A percentile compares a stretch with the other conserved stretches of the same genome.
These are phyloP conservation scores for Dacryopinax spathularia DNA, from an alignment of 768 basidiomycete species.

Conservation along the genomic window DNA sequence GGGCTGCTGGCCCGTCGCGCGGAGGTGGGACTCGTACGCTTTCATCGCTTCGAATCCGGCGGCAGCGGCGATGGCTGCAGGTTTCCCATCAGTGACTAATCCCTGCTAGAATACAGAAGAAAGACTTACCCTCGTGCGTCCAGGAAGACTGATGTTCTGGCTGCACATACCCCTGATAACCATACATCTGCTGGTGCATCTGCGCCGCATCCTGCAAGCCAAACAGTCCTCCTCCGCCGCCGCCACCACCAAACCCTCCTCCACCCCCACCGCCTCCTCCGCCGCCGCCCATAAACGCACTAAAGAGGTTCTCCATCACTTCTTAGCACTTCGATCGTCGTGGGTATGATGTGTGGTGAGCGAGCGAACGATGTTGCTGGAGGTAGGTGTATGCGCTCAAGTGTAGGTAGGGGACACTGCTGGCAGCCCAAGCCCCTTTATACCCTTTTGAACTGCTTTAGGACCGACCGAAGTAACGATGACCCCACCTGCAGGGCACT, in stretches of 20 bases:
- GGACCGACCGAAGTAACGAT: too few species aligned
- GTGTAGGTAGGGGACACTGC: too few species aligned
- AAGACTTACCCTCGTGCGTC: neutral
- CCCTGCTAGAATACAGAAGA: neutral
- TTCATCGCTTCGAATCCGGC: constrained; percentile 29
- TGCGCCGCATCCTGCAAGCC: neutral
- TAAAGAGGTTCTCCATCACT: neutral
- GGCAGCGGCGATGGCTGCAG: constrained; percentile 19
- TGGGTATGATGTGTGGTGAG: too few species aligned
- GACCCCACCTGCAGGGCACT: too few species aligned
- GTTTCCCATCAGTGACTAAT: neutral
- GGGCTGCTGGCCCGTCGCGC: constrained; percentile 20
- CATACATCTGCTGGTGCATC: neutral
- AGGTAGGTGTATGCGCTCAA: too few species aligned
- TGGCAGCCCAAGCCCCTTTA: too few species aligned
- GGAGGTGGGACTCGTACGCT: constrained; percentile 26
- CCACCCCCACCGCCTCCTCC: neutral
- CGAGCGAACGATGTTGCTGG: too few species aligned
- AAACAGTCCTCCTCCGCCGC: neutral
- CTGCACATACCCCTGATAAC: neutral
- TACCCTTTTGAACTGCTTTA: too few species aligned
- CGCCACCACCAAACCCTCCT: too few species aligned
- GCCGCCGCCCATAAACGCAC: neutral
- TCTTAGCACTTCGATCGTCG: too few species aligned
- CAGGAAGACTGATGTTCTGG: neutral